A percentile compares a stretch with the other conserved stretches of the same genome.
phyloP scores from a whole-genome alignment of 129 eudicot genomes.

The Lonicera japonica region DNA sequence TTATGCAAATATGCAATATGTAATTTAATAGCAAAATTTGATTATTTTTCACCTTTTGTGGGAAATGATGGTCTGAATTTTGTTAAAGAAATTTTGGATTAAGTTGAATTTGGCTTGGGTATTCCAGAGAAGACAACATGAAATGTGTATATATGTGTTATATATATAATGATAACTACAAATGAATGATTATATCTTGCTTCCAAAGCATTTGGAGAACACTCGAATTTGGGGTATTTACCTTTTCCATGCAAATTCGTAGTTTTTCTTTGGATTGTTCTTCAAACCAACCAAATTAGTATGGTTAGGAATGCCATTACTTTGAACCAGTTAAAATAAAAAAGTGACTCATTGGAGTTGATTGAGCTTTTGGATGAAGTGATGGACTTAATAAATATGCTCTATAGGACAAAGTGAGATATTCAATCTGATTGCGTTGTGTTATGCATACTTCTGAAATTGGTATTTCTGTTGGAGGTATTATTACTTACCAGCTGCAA shows the following conservation, averaged over 20 bases:
- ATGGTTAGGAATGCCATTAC: neutral
- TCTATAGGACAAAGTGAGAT: neutral
- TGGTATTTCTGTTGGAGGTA: too few relatives aligned
- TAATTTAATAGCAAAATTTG: too few relatives aligned
- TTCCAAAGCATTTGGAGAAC: neutral
- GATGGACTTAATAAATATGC: neutral
- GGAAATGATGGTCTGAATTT: neutral
- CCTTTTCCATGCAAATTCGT: neutral
- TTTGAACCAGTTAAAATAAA: neutral
- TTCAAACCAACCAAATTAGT: neutral
- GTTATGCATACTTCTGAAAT: too few relatives aligned
- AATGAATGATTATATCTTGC: neutral
- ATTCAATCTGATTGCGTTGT: too few relatives aligned
- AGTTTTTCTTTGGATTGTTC: neutral
- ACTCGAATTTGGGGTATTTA: neutral
- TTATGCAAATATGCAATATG: too few relatives aligned
- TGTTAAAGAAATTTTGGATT: neutral
- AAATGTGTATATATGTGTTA: neutral
- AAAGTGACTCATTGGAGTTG: neutral
- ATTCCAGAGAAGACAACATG: too few relatives aligned
- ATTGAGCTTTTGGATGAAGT: constrained; percentile 1
- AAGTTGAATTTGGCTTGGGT: constrained; percentile 7
- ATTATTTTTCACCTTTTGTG: neutral
- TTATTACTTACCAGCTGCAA: neutral
- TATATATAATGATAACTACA: too few relatives aligned